phyloP scores from a whole-genome alignment of 2,329 filamentous ascomycete species.

The Calonectria multiphialidica region DNA sequence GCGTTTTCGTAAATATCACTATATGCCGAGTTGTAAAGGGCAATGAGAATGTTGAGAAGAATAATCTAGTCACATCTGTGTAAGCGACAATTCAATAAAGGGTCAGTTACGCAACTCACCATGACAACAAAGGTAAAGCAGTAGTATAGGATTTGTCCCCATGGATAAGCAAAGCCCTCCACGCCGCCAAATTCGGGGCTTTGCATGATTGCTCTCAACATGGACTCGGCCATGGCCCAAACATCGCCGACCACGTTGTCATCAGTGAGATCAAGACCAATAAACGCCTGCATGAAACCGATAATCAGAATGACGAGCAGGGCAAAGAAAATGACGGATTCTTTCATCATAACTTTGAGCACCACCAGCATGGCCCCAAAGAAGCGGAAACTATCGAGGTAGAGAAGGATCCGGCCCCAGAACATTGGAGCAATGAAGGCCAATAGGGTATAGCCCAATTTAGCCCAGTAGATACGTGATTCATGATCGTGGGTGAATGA shows the following conservation, averaged over 20 bases:
- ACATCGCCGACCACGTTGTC: conserved; percentile 77
- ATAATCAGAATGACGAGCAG: conserved; percentile 86
- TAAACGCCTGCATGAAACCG: conserved; percentile 92
- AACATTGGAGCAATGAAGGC: conserved; percentile 97
- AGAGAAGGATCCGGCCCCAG: conserved; percentile 92
- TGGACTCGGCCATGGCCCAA: conserved; percentile 80
- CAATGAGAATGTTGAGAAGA: conserved; percentile 95
- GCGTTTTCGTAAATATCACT: conserved; percentile 95
- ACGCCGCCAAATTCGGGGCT: conserved; percentile 91
- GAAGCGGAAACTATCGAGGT: conserved; percentile 93
- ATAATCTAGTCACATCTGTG: conserved; percentile 61
- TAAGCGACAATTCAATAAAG: neutral
- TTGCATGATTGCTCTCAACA: conserved; percentile 93
- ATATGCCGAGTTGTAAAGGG: conserved; percentile 96
- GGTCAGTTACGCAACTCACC: conserved; percentile 62
- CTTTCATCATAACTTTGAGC: conserved; percentile 94
- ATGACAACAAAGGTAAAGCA: conserved; percentile 98
- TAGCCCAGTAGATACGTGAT: conserved; percentile 74
- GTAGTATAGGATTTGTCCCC: conserved; percentile 96
- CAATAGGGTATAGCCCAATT: conserved; percentile 91
- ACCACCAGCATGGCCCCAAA: conserved; percentile 99
- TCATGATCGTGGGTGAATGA: conserved; percentile 63
- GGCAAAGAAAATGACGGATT: conserved; percentile 96
- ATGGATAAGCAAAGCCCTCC: conserved; percentile 90
- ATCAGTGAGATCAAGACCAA: conserved; percentile 89